Evolutionary conservation across 805 yeast genomes (phyloP).

Genomic region (Suhomyces emberorum): DNA sequence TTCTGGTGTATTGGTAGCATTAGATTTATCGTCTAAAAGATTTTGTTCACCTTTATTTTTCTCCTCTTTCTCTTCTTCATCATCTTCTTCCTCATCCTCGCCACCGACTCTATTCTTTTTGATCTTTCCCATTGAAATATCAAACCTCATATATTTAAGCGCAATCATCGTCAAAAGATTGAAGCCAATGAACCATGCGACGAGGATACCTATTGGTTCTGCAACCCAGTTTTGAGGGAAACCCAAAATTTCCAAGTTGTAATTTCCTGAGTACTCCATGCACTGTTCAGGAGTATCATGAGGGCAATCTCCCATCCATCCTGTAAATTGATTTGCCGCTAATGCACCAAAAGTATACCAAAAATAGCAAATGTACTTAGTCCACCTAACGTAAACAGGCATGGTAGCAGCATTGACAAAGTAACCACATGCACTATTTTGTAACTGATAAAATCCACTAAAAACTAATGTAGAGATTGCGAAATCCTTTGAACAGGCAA

Average conservation of each 20-base stretch:
- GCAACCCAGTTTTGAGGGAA: conserved; percentile 61
- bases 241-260: conserved; percentile 55
- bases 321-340: conserved; percentile 21
- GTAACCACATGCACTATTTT: conserved; percentile 27
- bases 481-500: conserved; percentile 19
- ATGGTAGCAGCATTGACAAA: conserved; percentile 24
- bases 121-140: conserved; percentile 47
- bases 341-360: conserved; percentile 28
- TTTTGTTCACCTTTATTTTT: not conserved
- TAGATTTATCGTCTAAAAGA: not conserved
- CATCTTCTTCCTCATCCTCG: conserved; percentile 15
- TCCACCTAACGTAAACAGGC: conserved; percentile 30
- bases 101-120: conserved; percentile 32
- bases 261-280: conserved; percentile 49
- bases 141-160: conserved; percentile 48
- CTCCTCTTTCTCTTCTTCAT: conserved; percentile 1
- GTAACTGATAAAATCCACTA: conserved; percentile 24
- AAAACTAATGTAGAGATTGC: conserved; percentile 16
- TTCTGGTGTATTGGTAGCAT: not conserved
- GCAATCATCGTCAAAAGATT: conserved; percentile 47
- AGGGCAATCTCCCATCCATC: conserved; percentile 23
- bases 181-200: conserved; percentile 59
- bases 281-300: conserved; percentile 36
- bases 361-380: conserved; percentile 24
- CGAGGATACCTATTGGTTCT: conserved; percentile 57